Evolutionary conservation across 441 rosid genomes (phyloP).

Genomic region (Adansonia gregorii): DNA sequence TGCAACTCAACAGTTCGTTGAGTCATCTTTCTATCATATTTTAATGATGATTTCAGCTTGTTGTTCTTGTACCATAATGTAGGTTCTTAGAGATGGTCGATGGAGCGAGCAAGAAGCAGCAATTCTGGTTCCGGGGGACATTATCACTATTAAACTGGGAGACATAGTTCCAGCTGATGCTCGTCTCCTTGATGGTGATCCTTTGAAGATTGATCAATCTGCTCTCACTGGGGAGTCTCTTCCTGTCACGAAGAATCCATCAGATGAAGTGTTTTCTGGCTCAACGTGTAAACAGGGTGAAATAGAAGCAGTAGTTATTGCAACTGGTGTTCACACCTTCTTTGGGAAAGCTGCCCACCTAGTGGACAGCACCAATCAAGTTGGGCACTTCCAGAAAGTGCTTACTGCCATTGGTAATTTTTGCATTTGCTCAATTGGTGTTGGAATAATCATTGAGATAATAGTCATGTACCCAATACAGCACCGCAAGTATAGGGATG

Average conservation of each 20-base stretch:
- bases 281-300: conserved; percentile 95
- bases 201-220: conserved; percentile 87
- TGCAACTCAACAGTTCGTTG: neutral
- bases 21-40: neutral
- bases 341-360: conserved; percentile 96
- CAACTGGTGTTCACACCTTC: conserved; percentile 93
- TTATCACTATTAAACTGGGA: conserved; percentile 79
- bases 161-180: conserved; percentile 92
- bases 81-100: conserved; percentile 81
- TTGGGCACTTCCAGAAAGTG: conserved; percentile 88
- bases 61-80: conserved; percentile 22
- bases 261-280: conserved; percentile 88
- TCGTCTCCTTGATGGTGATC: conserved; percentile 92
- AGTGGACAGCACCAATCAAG: conserved; percentile 85
- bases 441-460: conserved; percentile 66
- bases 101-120: conserved; percentile 92
- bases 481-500: conserved; percentile 68
- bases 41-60: neutral
- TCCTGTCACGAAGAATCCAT: conserved; percentile 76
- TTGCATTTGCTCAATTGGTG: conserved; percentile 85
- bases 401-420: conserved; percentile 90
- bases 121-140: conserved; percentile 89
- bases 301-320: conserved; percentile 84
- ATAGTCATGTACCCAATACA: conserved; percentile 85
- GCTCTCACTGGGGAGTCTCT: conserved; percentile 95